Evolutionary conservation across 2,329 filamentous ascomycete species (phyloP).

Genomic region (Fusarium transvaalense): DNA sequence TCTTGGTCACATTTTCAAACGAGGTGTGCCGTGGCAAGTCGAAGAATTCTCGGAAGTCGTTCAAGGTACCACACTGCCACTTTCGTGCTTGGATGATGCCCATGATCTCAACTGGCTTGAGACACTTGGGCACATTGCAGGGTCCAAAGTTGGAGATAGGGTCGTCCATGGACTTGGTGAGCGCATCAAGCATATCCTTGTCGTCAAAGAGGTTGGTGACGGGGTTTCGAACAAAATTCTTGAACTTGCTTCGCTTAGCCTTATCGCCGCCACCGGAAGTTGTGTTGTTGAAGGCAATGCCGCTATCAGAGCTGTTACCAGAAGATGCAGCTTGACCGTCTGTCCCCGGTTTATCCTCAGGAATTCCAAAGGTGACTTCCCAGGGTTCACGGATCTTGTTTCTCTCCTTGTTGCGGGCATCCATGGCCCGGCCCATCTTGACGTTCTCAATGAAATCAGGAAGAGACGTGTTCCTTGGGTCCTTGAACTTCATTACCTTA

Average conservation of each 20-base stretch:
- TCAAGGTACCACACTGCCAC: constrained; percentile 66
- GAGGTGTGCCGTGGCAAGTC: constrained; percentile 65
- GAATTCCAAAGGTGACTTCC: constrained; percentile 14
- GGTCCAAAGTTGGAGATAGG: constrained; percentile 60
- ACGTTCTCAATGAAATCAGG: not conserved
- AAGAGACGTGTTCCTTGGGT: not conserved
- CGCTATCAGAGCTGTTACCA: not conserved
- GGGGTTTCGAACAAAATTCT: constrained; percentile 14
- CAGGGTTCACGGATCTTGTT: constrained; percentile 4
- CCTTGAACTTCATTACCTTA: not conserved
- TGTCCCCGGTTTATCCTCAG: not conserved
- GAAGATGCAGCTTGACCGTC: not conserved
- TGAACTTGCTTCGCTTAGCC: not conserved
- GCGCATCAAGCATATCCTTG: constrained; percentile 26
- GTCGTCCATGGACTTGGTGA: constrained; percentile 67
- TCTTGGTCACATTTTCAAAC: constrained; percentile 57
- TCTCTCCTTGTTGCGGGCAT: not conserved
- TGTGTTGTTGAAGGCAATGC: not conserved
- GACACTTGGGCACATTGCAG: constrained; percentile 67
- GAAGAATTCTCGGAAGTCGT: constrained; percentile 74
- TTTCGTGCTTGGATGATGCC: constrained; percentile 69
- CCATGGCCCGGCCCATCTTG: not conserved
- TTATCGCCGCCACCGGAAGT: not conserved
- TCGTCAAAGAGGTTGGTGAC: constrained; percentile 32
- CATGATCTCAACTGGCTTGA: constrained; percentile 69